Conservation (phyloP, 2,329 filamentous ascomycete genomes). For the Aspergillus unguis region DNA sequence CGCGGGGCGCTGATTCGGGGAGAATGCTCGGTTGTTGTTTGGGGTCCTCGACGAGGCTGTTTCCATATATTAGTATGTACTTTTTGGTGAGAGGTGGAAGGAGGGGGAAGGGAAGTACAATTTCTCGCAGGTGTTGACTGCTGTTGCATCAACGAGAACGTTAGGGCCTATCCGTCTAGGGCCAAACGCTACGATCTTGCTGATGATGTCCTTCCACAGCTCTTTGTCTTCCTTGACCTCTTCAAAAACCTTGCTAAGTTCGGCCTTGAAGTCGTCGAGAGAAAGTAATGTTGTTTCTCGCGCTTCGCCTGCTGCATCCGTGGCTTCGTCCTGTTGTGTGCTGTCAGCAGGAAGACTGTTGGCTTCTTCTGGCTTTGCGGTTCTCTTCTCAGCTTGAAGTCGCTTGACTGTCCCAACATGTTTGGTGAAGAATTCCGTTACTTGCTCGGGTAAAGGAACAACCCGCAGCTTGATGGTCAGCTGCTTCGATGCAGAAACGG, state of each 20-base stretch:
- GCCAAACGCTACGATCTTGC: slow-evolving; percentile 86
- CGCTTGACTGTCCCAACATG: slow-evolving; percentile 75
- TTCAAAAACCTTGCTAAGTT: slow-evolving; percentile 64
- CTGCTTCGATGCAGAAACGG: slow-evolving; percentile 79
- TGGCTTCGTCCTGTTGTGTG: slow-evolving; percentile 40
- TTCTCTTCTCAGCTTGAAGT: slow-evolving; percentile 69
- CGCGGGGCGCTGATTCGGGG: slow-evolving; percentile 22
- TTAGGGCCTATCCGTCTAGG: slow-evolving; percentile 83
- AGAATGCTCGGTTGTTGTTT: slow-evolving; percentile 29
- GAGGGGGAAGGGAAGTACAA: slow-evolving; percentile 53
- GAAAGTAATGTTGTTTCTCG: slow-evolving; percentile 63
- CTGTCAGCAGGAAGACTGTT: slow-evolving; percentile 38
- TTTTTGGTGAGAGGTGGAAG: not conserved
- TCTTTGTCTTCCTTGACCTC: slow-evolving; percentile 71
- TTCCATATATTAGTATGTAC: not conserved
- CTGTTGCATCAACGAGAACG: slow-evolving; percentile 78
- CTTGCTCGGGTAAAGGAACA: slow-evolving; percentile 69
- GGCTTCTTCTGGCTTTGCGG: slow-evolving; percentile 42
- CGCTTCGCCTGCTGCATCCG: slow-evolving; percentile 53
- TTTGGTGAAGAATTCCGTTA: slow-evolving; percentile 82
- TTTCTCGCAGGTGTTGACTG: slow-evolving; percentile 66
- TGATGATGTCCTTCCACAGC: slow-evolving; percentile 70
- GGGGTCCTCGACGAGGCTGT: slow-evolving; percentile 38
- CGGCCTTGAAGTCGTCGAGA: slow-evolving; percentile 70
- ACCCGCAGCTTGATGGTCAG: slow-evolving; percentile 74